Evolutionary conservation across 1,284 basidiomycete species (phyloP).

Genomic region (Volvariella surrecta): DNA sequence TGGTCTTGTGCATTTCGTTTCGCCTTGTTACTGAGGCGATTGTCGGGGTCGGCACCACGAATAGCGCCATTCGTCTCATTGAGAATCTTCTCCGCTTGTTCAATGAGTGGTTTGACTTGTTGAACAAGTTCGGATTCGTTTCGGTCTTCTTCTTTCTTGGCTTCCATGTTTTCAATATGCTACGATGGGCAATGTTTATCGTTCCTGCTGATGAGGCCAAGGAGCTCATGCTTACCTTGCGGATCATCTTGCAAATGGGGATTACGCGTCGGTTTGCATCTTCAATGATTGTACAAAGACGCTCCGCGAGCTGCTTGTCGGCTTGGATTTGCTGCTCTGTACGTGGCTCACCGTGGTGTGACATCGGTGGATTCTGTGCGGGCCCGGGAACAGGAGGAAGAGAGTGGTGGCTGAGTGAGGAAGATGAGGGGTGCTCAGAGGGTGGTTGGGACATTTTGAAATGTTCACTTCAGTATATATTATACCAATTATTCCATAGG

Average conservation of each 20-base stretch:
- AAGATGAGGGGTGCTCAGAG: too few relatives aligned
- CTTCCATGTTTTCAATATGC: slow-evolving; percentile 25
- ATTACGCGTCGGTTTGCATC: slow-evolving; percentile 21
- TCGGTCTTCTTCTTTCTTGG: slow-evolving; percentile 24
- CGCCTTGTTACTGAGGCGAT: slow-evolving; percentile 24
- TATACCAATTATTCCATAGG: too few relatives aligned
- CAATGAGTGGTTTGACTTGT: slow-evolving; percentile 24
- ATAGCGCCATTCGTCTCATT: slow-evolving; percentile 27
- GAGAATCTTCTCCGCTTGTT: slow-evolving; percentile 27
- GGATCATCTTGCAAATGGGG: slow-evolving; percentile 25
- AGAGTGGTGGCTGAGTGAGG: too few relatives aligned
- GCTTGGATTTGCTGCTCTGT: too few relatives aligned
- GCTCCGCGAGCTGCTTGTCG: slow-evolving; percentile 25
- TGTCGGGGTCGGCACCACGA: slow-evolving; percentile 27
- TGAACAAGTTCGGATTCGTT: slow-evolving; percentile 27
- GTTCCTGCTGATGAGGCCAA: neutral
- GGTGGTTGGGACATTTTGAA: too few relatives aligned
- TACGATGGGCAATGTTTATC: slow-evolving; percentile 6
- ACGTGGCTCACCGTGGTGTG: too few relatives aligned
- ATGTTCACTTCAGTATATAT: too few relatives aligned
- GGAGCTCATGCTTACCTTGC: slow-evolving; percentile 19
- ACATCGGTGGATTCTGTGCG: too few relatives aligned
- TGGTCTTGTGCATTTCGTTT: slow-evolving; percentile 26
- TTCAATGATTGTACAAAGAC: slow-evolving; percentile 22
- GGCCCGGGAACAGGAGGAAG: too few relatives aligned